These are phyloP conservation scores for Flammula alnicola DNA, from an alignment of 1,284 basidiomycete genomes.

Conservation along the genomic window DNA sequence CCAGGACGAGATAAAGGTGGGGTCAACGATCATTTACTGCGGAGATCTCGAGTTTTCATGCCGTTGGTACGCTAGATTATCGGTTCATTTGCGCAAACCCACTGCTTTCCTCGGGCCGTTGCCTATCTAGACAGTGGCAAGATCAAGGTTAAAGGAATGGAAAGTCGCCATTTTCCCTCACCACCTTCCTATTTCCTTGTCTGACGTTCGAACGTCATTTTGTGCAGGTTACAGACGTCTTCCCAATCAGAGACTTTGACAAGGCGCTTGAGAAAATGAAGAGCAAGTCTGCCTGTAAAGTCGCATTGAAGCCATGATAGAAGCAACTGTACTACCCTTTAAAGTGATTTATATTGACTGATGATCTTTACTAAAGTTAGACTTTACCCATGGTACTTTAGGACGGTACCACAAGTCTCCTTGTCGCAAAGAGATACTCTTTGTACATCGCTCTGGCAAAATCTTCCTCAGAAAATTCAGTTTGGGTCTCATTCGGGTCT, in stretches of 20 bases:
- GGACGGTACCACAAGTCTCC: no score
- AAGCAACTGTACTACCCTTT: no score
- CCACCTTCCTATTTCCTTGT: neutral
- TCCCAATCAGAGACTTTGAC: conserved; percentile 79
- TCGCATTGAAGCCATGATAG: conserved; percentile 55
- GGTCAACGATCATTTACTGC: no score
- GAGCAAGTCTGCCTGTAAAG: conserved; percentile 70
- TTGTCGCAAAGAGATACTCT: no score
- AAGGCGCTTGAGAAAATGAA: conserved; percentile 85
- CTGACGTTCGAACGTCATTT: conserved; percentile 2
- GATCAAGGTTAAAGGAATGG: conserved; percentile 84
- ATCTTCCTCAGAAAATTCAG: no score
- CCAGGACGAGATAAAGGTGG: conserved; percentile 79
- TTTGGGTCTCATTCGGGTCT: no score
- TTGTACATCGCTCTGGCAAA: no score
- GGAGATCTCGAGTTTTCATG: no score
- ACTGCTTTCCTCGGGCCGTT: conserved; percentile 87
- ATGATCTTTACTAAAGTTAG: no score
- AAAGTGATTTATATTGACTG: no score
- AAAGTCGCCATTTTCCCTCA: conserved; percentile 35
- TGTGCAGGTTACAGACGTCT: conserved; percentile 69
- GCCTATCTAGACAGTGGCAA: conserved; percentile 88
- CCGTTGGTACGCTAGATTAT: no score
- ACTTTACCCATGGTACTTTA: no score
- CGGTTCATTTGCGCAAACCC: conserved; percentile 84